A percentile compares a stretch with the other conserved stretches of the same genome.
phyloP scores from a whole-genome alignment of 192 early-diverging fungal species.

The Coemansia sp. region DNA sequence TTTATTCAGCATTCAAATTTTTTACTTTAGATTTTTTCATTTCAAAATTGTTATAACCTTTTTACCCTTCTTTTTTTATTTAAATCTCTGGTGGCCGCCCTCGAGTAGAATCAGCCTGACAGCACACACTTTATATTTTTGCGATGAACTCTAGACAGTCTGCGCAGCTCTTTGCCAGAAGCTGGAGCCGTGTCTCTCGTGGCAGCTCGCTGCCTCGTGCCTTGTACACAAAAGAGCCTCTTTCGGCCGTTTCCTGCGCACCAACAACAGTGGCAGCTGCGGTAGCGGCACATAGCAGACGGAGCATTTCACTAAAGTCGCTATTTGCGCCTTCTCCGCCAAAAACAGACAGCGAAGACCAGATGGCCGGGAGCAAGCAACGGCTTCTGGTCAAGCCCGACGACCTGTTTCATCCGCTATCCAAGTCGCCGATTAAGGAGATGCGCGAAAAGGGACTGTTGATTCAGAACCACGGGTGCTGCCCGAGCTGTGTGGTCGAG shows the following conservation, averaged over 20 bases:
- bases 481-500: constrained; percentile 67
- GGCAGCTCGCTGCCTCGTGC: not conserved
- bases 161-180: not conserved
- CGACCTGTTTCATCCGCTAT: constrained; percentile 70
- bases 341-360: constrained; percentile 4
- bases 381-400: constrained; percentile 39
- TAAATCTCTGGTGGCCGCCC: not conserved
- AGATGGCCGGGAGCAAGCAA: constrained; percentile 11
- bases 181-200: not conserved
- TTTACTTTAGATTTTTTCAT: too few species aligned
- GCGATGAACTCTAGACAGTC: not conserved
- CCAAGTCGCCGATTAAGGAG: constrained; percentile 66
- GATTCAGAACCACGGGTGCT: constrained; percentile 65
- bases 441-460: constrained; percentile 64
- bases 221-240: not conserved
- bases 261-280: not conserved
- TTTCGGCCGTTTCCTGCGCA: not conserved
- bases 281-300: constrained; percentile 1
- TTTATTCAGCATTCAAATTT: too few species aligned
- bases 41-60: not conserved
- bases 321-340: constrained; percentile 48
- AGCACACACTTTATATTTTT: not conserved
- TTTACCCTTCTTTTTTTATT: not conserved
- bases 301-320: constrained; percentile 47
- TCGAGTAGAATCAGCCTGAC: not conserved